Evolutionary conservation across 2,329 filamentous ascomycete genomes (phyloP), one percentile per base, ranked within the genome.

Genomic region (Aspergillus costaricaensis): DNA sequence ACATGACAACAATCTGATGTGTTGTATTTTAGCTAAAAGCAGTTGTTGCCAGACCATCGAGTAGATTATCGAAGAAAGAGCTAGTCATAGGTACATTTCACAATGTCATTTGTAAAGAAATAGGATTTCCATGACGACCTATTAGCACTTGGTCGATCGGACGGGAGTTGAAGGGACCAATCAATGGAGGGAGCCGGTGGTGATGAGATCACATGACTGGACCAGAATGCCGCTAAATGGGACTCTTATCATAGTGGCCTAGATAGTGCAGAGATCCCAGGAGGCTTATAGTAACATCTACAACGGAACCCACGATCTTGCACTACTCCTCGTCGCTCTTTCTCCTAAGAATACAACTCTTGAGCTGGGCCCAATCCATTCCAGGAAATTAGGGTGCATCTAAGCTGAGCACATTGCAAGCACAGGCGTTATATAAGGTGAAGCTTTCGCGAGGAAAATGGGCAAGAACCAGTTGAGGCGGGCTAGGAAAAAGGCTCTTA

Each of bases 381-480:
- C 5, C 5, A 14, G 10, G 12, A 36, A 36, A 14, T 10, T 44
- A 5, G 17, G 8, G 17, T 21, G 10, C 17, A 36, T 14, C 32
- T 14, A 14, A 36, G 12, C 12, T 14, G 2, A 14, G 5, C 32
- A 12, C 32, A 12, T 21, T 44, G n/a, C 19, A 12, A 21, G 41
- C 41, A 44, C 9, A 21, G n/a, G 19, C 1, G 8, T 41, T 41
- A 17, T 30, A 8, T 7, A 21, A 15, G 39, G 9, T n/a, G 14
- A 50, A 44, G 44, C 38, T 36, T 36, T 50, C 23, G 70, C 66
- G 50, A 74, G 74, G 74, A 96, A 94, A 81, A 88, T 90, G 82
- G 92, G 90, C 76, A 98, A 97, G 83, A 97, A 97, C 79, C 92
- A 96, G 79, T 89, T 93, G 82, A 87, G 92, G 76, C 88, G 94